A percentile compares a stretch with the other conserved stretches of the same genome.
Evolutionary conservation across 1,139 yeast species (phyloP).

Genomic region (Nakaseomyces kungkrabaensis): DNA sequence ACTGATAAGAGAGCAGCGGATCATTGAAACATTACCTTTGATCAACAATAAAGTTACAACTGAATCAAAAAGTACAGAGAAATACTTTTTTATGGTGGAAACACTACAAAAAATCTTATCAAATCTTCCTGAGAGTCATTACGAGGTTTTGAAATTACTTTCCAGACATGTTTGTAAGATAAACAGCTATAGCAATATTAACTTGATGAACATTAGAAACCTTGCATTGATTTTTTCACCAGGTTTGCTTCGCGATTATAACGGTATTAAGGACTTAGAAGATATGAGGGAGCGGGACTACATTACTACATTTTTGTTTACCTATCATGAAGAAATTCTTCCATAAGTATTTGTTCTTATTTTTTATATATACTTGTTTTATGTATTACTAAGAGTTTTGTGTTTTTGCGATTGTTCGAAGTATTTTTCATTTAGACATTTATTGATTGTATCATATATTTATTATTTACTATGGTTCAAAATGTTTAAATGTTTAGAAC

Average conservation of each 20-base stretch:
- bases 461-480: too few relatives aligned
- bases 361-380: neutral
- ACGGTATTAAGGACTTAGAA: conserved; percentile 73
- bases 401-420: neutral
- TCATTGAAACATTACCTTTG: conserved; percentile 16
- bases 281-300: conserved; percentile 82
- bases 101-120: conserved; percentile 31
- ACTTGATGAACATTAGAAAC: conserved; percentile 74
- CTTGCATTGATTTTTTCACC: conserved; percentile 94
- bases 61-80: conserved; percentile 5
- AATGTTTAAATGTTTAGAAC: neutral
- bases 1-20: conserved; percentile 33
- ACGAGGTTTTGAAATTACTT: conserved; percentile 44
- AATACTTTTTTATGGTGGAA: conserved; percentile 21
- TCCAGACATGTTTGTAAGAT: conserved; percentile 58
- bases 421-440: neutral
- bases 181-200: conserved; percentile 38
- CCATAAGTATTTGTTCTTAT: neutral
- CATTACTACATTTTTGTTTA: conserved; percentile 66
- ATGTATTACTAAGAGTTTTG: neutral
- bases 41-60: neutral
- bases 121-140: conserved; percentile 60
- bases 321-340: conserved; percentile 31
- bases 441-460: too few relatives aligned
- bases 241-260: conserved; percentile 69